phyloP scores from a whole-genome alignment of 2,329 filamentous ascomycete genomes.

The Lasiodiplodia gonubiensis region DNA sequence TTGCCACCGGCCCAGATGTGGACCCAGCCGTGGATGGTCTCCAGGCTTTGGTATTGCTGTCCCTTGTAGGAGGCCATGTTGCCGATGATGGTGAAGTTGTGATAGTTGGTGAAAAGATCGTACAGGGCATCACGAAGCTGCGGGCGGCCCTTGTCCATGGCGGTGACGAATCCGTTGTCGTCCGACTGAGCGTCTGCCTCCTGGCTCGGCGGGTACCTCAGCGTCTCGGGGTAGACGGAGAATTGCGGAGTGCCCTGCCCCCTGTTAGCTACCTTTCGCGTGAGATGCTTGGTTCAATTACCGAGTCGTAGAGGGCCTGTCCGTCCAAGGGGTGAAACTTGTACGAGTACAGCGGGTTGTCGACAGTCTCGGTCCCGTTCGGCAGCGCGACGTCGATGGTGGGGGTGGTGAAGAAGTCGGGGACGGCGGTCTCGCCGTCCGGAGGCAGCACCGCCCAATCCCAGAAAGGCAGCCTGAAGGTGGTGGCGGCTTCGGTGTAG shows the following conservation, averaged over 20 bases:
- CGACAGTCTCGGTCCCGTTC: slow-evolving; percentile 44
- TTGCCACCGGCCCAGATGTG: slow-evolving; percentile 61
- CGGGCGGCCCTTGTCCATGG: slow-evolving; percentile 34
- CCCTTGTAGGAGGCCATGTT: slow-evolving; percentile 62
- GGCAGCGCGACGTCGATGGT: slow-evolving; percentile 53
- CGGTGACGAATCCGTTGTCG: slow-evolving; percentile 47
- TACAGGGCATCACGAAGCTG: slow-evolving; percentile 29
- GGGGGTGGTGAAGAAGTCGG: slow-evolving; percentile 46
- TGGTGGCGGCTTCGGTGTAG: slow-evolving; percentile 48
- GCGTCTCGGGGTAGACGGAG: slow-evolving; percentile 48
- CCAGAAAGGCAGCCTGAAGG: slow-evolving; percentile 55
- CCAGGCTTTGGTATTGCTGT: slow-evolving; percentile 63
- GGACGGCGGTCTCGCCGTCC: slow-evolving; percentile 32
- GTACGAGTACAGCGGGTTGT: slow-evolving; percentile 56
- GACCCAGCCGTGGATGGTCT: slow-evolving; percentile 55
- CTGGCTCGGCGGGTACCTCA: slow-evolving; percentile 59
- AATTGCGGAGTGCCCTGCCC: slow-evolving; percentile 5
- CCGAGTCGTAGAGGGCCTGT: slow-evolving; percentile 63
- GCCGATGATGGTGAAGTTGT: slow-evolving; percentile 71
- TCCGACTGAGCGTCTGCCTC: slow-evolving; percentile 58
- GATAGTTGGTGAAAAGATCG: slow-evolving; percentile 69
- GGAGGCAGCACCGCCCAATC: slow-evolving; percentile 53
- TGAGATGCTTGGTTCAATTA: slow-evolving; percentile 47
- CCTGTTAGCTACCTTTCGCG: neutral
- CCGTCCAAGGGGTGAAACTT: slow-evolving; percentile 60